Base-by-base conservation (phyloP, 768 basidiomycete genomes). In the Agaricus subrufescens region DNA sequence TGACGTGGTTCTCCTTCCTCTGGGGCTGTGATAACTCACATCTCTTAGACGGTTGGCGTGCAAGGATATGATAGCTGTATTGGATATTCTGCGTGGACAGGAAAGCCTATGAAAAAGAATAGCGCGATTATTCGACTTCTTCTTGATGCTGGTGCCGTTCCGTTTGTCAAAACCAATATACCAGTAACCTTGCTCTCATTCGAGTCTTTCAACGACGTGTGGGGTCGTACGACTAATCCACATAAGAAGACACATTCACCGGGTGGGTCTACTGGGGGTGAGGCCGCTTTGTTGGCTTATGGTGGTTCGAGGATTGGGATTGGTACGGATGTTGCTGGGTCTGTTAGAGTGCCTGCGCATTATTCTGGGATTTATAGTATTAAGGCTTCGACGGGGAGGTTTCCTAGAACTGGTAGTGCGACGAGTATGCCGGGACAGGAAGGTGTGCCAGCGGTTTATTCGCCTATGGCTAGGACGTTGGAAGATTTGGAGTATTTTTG, bases 221-320 rank as follows among this genome's bases (percentile, higher is more conserved):
- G 83, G 61, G 85, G 85, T 1, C 68, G 69, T 50, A 80, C 84
- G 0, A 77, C 73, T 29, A 89, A 87, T 62, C 86, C 86, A 0
- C 78, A 85, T 66, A 83, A 83, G 50, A 63, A 62, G 15, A 74
- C 72, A 0, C 75, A 83, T 58, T 71, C 77, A 10, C 75, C 82
- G 4, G 87, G 87, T n/a, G 87, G 86, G 4, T 86, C 86, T 0
- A 81, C 82, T 0, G 84, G 87, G 1, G 87, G 87, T 4, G 87
- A 88, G 65, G 79, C 77, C 2, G 84, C 84, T 2, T 74, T 87
- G 0, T 72, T 88, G 15, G 84, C 86, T 0, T 71, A 78, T 51
- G 81, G 82, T 19, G 84, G 84, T 30, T 77, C 81, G 3, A 74
- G 83, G 46, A 73, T 85, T 23, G 85, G 86, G 1, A 72, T 87